phyloP scores from a whole-genome alignment of 129 eudicot genomes.

The Artemisia tridentata region DNA sequence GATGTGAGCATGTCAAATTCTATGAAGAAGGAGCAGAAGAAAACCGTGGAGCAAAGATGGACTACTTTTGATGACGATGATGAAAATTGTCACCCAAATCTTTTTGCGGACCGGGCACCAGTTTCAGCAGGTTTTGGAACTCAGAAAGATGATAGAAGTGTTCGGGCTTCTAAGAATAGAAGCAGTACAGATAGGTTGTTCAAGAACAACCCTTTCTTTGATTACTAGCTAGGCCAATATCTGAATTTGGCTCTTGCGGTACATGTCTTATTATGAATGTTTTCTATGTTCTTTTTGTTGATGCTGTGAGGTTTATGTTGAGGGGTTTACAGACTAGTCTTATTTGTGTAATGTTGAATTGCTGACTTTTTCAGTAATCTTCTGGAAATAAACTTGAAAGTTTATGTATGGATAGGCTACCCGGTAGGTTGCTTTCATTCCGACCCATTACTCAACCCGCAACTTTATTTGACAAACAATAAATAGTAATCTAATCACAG shows the following conservation, averaged over 20 bases:
- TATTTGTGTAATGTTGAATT: slow-evolving; percentile 23
- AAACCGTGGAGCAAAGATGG: slow-evolving; percentile 50
- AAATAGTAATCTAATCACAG: no score
- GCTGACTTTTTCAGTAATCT: slow-evolving; percentile 10
- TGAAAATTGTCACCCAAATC: slow-evolving; percentile 82
- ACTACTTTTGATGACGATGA: slow-evolving; percentile 73
- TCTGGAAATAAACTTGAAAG: slow-evolving; percentile 30
- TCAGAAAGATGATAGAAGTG: slow-evolving; percentile 30
- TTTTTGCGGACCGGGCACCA: slow-evolving; percentile 36
- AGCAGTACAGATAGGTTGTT: slow-evolving; percentile 59
- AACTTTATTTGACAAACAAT: no score
- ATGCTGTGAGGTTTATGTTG: slow-evolving; percentile 18
- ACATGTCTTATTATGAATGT: slow-evolving; percentile 13
- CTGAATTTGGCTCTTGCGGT: slow-evolving; percentile 27
- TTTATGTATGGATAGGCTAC: slow-evolving; percentile 7
- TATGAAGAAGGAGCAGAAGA: slow-evolving; percentile 28
- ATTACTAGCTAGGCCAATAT: slow-evolving; percentile 42
- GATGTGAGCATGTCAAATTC: slow-evolving; percentile 21
- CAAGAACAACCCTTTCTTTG: slow-evolving; percentile 75
- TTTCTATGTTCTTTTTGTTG: slow-evolving; percentile 23
- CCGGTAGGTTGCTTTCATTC: no score
- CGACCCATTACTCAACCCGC: no score
- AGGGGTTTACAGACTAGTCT: slow-evolving; percentile 7
- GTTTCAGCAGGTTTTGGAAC: slow-evolving; percentile 25
- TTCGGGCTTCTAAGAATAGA: slow-evolving; percentile 33